Evolutionary conservation across 2,329 filamentous ascomycete species (phyloP), one percentile per base, ranked within the genome.

Genomic region (Colletotrichum navitas): DNA sequence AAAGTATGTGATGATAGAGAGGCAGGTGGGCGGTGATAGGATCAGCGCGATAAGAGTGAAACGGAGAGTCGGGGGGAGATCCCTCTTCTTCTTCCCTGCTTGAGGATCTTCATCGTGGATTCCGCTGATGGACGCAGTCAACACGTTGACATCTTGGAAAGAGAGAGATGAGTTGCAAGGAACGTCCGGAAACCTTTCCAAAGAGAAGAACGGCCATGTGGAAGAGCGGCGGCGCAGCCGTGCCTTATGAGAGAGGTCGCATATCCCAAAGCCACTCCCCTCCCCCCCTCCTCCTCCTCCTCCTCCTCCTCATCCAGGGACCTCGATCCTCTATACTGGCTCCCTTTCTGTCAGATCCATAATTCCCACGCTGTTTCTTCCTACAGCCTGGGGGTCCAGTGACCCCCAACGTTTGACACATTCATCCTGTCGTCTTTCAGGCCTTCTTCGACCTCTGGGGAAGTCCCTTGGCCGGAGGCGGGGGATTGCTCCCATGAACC

Each of bases 221-320:
- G 21, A 18, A 4, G 21, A 36, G 24, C 16, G 58, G 65, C 65
- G 68, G 68, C 65, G 65, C 65, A 49, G 68, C 29, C 59, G 32
- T 41, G 21, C 59, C 64, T 71, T 68, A 63, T 68, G 59, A 71
- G 39, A 5, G 65, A 71, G 24, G 47, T 49, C 52, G 63, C 68
- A 68, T 63, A 68, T 68, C 36, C 64, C 68, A 58, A 39, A 49
- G 26, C 24, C n/a, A 21, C 24, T 24, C 2, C 12, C 7, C 41
- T 14, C 18, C 16, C n/a, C 24, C 16, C 2, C 7, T 7, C 41
- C n/a, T n/a, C 34, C 55, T 41, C 21, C 45, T 52, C 12, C 39
- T n/a, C 36, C 18, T 45, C 43, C 43, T 45, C 43, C 43, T n/a
- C n/a, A n/a, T n/a, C n/a, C n/a, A 10, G 43, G 43, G 43, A 45